A percentile compares a stretch with the other conserved stretches of the same genome.
These are phyloP conservation scores for Populus trichocarpa DNA, from an alignment of 441 rosid species.

Conservation along the genomic window DNA sequence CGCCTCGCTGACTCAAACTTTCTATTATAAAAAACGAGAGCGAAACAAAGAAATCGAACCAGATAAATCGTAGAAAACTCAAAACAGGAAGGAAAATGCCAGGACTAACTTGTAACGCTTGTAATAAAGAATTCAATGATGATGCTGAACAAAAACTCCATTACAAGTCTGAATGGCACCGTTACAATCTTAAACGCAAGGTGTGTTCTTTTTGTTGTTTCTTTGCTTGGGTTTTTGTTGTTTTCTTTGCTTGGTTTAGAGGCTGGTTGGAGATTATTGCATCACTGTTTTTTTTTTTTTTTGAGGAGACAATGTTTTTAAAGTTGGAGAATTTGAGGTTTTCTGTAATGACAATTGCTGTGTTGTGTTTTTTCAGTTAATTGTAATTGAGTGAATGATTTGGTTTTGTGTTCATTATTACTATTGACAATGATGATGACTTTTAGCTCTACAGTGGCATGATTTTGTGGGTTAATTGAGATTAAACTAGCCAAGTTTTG, in stretches of 20 bases:
- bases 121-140: slow-evolving; percentile 72
- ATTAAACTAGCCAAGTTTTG: not conserved
- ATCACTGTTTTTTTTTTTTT: too few relatives aligned
- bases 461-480: not conserved
- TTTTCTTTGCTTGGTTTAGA: not conserved
- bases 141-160: slow-evolving; percentile 77
- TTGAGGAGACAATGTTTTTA: too few relatives aligned
- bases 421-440: too few relatives aligned
- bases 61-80: not conserved
- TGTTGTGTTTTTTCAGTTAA: too few relatives aligned
- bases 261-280: too few relatives aligned
- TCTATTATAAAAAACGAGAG: not conserved
- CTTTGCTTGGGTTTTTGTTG: not conserved
- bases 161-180: slow-evolving; percentile 97
- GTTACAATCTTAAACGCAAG: slow-evolving; percentile 97
- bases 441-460: not conserved
- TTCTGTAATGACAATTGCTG: too few relatives aligned
- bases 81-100: slow-evolving; percentile 38
- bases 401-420: too few relatives aligned
- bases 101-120: slow-evolving; percentile 81
- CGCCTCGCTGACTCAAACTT: slow-evolving; percentile 15
- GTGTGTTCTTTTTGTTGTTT: slow-evolving; percentile 23
- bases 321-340: too few relatives aligned
- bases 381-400: too few relatives aligned
- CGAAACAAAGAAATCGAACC: not conserved